These are phyloP conservation scores for Trypanosomatidae sp. DNA, from an alignment of 208 protist genomes.

Conservation along the genomic window DNA sequence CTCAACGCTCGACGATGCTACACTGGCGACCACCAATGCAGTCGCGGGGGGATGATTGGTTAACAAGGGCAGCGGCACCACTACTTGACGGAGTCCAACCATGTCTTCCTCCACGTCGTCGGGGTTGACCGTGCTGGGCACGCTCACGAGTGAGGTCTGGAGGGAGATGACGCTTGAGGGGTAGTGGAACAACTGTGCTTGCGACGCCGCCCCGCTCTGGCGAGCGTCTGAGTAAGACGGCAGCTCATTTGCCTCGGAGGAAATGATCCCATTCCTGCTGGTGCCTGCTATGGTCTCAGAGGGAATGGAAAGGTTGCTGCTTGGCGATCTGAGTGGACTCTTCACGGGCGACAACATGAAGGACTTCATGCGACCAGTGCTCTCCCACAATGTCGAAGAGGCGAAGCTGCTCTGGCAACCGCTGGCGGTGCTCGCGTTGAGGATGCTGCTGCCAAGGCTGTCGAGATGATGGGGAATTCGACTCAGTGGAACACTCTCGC, in stretches of 20 bases:
- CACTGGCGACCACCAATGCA: not conserved
- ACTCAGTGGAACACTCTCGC: not conserved
- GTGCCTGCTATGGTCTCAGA: not conserved
- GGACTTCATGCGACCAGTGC: not conserved
- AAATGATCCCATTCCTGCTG: not conserved
- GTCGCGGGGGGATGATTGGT: not conserved
- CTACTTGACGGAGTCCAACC: not conserved
- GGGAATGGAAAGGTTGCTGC: not conserved
- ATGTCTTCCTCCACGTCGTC: not conserved
- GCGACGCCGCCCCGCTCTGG: not conserved
- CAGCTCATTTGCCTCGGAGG: not conserved
- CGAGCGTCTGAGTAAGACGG: not conserved
- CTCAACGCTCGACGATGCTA: not conserved
- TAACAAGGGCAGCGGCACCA: not conserved
- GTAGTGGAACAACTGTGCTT: not conserved
- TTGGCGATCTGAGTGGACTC: not conserved
- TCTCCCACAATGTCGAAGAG: not conserved
- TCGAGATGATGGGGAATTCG: not conserved
- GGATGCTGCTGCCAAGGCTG: not conserved
- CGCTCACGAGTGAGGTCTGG: not conserved
- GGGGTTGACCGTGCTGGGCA: not conserved
- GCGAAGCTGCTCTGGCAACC: not conserved
- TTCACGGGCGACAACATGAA: not conserved
- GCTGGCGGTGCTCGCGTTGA: not conserved
- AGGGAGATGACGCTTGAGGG: not conserved